phyloP scores from a whole-genome alignment of 2,329 filamentous ascomycete genomes.

The Neocucurbitaria cava region DNA sequence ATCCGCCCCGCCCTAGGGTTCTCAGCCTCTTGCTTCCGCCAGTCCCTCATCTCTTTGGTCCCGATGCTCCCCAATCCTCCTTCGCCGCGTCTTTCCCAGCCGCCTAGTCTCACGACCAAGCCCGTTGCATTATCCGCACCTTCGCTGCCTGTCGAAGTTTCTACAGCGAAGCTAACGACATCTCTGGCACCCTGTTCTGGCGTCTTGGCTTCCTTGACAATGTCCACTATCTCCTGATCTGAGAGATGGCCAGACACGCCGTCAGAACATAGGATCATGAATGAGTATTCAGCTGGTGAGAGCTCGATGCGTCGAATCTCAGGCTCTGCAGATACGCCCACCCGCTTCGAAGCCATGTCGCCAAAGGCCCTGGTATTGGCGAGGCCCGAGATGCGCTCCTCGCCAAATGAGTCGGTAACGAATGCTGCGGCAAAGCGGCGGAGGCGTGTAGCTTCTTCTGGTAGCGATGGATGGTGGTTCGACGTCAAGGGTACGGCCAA shows the following conservation, averaged over 20 bases:
- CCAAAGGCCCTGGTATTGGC: constrained; percentile 96
- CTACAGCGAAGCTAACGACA: constrained; percentile 86
- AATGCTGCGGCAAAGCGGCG: constrained; percentile 86
- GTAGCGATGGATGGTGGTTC: constrained; percentile 91
- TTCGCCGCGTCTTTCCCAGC: constrained; percentile 75
- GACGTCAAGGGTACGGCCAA: constrained; percentile 81
- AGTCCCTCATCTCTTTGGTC: constrained; percentile 90
- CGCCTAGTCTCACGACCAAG: constrained; percentile 67
- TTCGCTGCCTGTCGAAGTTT: constrained; percentile 66
- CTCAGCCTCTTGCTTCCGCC: constrained; percentile 77
- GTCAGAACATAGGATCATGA: constrained; percentile 87
- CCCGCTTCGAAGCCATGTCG: constrained; percentile 87
- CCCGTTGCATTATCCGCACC: constrained; percentile 69
- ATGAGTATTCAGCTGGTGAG: constrained; percentile 82
- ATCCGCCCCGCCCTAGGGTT: constrained; percentile 79
- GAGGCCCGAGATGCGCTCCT: constrained; percentile 91
- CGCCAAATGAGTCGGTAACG: constrained; percentile 94
- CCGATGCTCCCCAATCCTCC: constrained; percentile 88
- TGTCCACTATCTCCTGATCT: constrained; percentile 95
- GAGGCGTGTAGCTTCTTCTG: constrained; percentile 80
- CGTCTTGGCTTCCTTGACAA: constrained; percentile 91
- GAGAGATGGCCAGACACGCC: constrained; percentile 84
- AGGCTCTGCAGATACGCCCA: constrained; percentile 93
- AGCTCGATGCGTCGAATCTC: constrained; percentile 83
- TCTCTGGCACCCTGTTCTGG: constrained; percentile 83